These are phyloP conservation scores for Penicillium taxi DNA, from an alignment of 495 filamentous ascomycete genomes.

Conservation along the genomic window DNA sequence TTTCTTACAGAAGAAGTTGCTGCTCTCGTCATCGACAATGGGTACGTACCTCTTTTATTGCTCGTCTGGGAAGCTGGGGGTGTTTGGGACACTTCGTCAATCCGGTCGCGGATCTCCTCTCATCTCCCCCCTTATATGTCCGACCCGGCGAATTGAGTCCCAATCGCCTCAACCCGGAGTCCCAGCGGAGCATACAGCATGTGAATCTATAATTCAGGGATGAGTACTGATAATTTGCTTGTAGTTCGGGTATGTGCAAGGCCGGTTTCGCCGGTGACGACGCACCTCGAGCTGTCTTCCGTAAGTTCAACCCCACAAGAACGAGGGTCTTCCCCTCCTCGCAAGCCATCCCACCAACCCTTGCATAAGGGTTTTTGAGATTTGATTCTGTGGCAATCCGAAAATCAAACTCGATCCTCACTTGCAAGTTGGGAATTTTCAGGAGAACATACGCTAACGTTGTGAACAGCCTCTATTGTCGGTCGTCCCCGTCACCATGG, in stretches of 20 bases:
- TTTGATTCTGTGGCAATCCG: not conserved
- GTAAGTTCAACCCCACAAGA: constrained; percentile 61
- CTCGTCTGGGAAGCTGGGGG: constrained; percentile 16
- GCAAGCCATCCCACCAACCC: constrained; percentile 17
- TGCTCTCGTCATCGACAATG: constrained; percentile 99
- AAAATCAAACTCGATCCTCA: too few species aligned
- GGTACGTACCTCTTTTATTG: constrained; percentile 56
- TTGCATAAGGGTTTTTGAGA: constrained; percentile 15
- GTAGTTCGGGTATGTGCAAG: constrained; percentile 99
- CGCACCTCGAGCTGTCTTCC: constrained; percentile 99
- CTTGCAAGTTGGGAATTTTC: too few species aligned
- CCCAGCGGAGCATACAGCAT: not conserved
- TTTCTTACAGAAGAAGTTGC: constrained; percentile 89
- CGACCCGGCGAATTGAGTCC: constrained; percentile 12
- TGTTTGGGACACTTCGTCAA: constrained; percentile 15
- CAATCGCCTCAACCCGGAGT: constrained; percentile 13
- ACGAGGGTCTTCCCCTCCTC: constrained; percentile 11
- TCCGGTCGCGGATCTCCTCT: constrained; percentile 22
- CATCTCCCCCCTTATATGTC: constrained; percentile 12
- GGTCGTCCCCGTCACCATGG: constrained; percentile 99
- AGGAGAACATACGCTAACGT: constrained; percentile 14
- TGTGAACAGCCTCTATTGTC: constrained; percentile 82
- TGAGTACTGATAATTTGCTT: constrained; percentile 42
- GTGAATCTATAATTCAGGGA: constrained; percentile 1
- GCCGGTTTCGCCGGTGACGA: constrained; percentile 99